Conservation (phyloP, 2,329 filamentous ascomycete genomes). For the Trichophaea hybrida region DNA sequence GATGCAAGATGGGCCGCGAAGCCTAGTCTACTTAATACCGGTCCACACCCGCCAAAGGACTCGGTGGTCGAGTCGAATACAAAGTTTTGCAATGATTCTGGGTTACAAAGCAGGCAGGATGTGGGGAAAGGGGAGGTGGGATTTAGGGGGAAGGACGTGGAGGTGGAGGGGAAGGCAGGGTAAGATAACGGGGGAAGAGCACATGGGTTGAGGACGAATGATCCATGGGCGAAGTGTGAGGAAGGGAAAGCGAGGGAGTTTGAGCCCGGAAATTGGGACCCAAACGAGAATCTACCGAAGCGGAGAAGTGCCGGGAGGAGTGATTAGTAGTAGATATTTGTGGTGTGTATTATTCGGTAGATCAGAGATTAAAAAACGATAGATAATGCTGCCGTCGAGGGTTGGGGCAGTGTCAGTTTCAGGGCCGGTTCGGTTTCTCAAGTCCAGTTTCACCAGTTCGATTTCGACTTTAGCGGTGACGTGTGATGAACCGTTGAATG, state of each 20-base stretch:
- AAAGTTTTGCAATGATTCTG: slow-evolving; percentile 4
- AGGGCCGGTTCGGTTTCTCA: no score
- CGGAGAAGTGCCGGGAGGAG: slow-evolving; percentile 1
- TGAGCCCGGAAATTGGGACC: slow-evolving; percentile 4
- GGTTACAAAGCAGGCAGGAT: slow-evolving; percentile 2
- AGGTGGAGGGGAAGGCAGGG: neutral
- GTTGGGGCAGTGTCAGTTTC: no score
- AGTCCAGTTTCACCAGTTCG: no score
- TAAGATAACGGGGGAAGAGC: slow-evolving; percentile 2
- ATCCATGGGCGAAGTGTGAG: neutral
- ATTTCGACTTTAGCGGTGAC: no score
- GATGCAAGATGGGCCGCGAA: slow-evolving; percentile 51
- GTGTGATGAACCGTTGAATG: no score
- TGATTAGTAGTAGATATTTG: neutral
- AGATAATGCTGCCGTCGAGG: no score
- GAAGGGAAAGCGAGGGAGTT: slow-evolving; percentile 4
- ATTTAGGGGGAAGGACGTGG: slow-evolving; percentile 6
- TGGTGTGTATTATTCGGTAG: no score
- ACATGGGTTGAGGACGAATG: neutral
- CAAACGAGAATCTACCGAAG: neutral
- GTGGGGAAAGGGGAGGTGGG: slow-evolving; percentile 4
- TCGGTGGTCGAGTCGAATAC: slow-evolving; percentile 9
- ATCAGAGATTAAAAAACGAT: no score
- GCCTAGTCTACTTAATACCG: slow-evolving; percentile 36
- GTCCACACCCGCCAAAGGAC: slow-evolving; percentile 5